Base-by-base conservation (phyloP, 371 early-diverging fungal genomes). In the Mortierella sp. region DNA sequence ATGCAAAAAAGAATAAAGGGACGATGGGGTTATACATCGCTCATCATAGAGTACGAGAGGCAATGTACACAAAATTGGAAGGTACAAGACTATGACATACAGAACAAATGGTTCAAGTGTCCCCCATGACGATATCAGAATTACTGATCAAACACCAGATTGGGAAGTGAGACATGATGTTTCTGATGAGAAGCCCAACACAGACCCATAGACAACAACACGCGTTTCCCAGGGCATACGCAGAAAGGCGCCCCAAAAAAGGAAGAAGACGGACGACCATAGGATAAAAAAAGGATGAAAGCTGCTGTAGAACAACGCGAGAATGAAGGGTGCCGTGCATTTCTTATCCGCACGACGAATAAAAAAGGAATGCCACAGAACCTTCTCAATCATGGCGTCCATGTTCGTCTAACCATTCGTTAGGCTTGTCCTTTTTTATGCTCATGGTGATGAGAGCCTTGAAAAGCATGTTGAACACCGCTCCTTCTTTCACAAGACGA, bases 301-400 rank as follows among this genome's bases (percentile, higher is more conserved):
- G 60, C 60, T 31, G 48, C 24, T 16, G 24, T 24, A 0, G 42
- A 19, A 38, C 8, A 68, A 68, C 31, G 60, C 60, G 38, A 38
- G 19, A 42, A 68, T 9, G 24, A 24, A 42, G 42, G 31, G 2
- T 24, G 9, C 10, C 21, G 68, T 38, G 68, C 48, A 38, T 48
- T 65, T 42, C 68, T 68, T 68, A 68, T 68, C 42, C 24, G 38
- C 42, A 68, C 68, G 68, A 68, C 68, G 5, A 34, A 6, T 31
- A 34, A 21, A n/a, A 58, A 55, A 19, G 28, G 19, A 16, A 63
- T 8, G 19, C 8, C 42, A 9, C 21, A 10, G 9, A 68, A 68
- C 21, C 24, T 24, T 50, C 14, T 34, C 63, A 16, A 34, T 63
- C 63, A 63, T 19, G 63, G 21, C 21, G 16, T 7, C 7, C 21